Conservation (phyloP, 2,329 filamentous ascomycete genomes). For the Botryotinia convoluta region DNA sequence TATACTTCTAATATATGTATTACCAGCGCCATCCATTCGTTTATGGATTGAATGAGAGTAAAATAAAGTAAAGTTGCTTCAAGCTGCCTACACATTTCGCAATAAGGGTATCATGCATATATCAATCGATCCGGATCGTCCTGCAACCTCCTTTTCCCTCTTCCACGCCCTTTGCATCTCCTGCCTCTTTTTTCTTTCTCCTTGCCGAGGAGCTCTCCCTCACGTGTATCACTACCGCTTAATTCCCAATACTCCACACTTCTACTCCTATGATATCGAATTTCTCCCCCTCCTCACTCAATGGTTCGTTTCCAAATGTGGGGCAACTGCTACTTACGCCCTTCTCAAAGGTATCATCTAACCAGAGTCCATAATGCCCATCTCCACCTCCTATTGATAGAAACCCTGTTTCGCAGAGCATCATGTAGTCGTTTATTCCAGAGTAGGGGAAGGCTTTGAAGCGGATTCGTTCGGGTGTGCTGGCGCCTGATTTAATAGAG, state of each 20-base stretch:
- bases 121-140: neutral
- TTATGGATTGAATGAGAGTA: neutral
- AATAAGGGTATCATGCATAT: slow-evolving; percentile 20
- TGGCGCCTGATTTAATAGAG: slow-evolving; percentile 39
- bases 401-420: slow-evolving; percentile 84
- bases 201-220: no score
- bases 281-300: slow-evolving; percentile 90
- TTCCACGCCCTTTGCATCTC: neutral
- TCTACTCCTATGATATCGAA: slow-evolving; percentile 91
- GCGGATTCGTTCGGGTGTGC: slow-evolving; percentile 71
- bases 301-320: slow-evolving; percentile 91
- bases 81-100: slow-evolving; percentile 14
- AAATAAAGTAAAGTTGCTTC: neutral
- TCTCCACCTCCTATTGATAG: slow-evolving; percentile 85
- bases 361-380: slow-evolving; percentile 89
- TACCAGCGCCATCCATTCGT: neutral
- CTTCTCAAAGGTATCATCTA: slow-evolving; percentile 79
- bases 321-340: slow-evolving; percentile 81
- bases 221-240: neutral
- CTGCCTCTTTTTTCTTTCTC: neutral
- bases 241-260: slow-evolving; percentile 81
- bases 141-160: neutral
- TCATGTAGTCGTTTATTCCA: slow-evolving; percentile 94
- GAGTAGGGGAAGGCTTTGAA: slow-evolving; percentile 98
- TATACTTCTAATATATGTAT: neutral